These are phyloP conservation scores for Brassica incana DNA, from an alignment of 345 rosid species.

Conservation along the genomic window DNA sequence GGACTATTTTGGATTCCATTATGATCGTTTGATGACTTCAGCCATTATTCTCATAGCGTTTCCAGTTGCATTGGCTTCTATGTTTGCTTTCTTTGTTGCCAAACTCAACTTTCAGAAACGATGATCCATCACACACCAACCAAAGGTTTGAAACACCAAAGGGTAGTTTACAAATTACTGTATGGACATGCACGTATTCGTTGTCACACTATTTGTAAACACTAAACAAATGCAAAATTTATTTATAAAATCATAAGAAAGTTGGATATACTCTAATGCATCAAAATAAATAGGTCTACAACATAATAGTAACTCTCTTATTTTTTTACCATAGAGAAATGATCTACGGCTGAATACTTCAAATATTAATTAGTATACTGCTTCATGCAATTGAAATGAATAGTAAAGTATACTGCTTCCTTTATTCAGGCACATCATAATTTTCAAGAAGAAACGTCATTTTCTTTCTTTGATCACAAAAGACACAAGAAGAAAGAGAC, in stretches of 20 bases:
- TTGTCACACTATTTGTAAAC: background rate
- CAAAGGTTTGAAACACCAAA: background rate
- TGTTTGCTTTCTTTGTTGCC: slow-evolving; percentile 56
- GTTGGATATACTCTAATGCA: too few species aligned
- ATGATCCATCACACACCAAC: slow-evolving; percentile 34
- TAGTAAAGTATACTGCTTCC: background rate
- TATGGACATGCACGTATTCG: background rate
- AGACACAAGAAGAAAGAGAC: slow-evolving; percentile 39
- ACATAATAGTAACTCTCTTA: background rate
- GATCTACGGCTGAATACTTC: background rate
- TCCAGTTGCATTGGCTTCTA: slow-evolving; percentile 55
- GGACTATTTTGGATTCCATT: slow-evolving; percentile 60
- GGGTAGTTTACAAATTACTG: background rate
- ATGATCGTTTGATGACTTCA: slow-evolving; percentile 38
- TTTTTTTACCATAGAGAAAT: background rate
- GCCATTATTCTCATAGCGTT: slow-evolving; percentile 48
- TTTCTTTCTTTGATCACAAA: slow-evolving; percentile 25
- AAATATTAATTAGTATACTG: background rate
- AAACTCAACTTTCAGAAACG: slow-evolving; percentile 63
- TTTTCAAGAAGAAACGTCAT: slow-evolving; percentile 31
- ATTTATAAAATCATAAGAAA: too few species aligned
- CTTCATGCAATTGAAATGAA: background rate
- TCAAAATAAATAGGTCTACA: too few species aligned
- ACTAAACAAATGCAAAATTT: background rate
- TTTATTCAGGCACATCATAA: background rate